Conservation (phyloP, 2,329 filamentous ascomycete genomes). For the Epichloe gansuensis region DNA sequence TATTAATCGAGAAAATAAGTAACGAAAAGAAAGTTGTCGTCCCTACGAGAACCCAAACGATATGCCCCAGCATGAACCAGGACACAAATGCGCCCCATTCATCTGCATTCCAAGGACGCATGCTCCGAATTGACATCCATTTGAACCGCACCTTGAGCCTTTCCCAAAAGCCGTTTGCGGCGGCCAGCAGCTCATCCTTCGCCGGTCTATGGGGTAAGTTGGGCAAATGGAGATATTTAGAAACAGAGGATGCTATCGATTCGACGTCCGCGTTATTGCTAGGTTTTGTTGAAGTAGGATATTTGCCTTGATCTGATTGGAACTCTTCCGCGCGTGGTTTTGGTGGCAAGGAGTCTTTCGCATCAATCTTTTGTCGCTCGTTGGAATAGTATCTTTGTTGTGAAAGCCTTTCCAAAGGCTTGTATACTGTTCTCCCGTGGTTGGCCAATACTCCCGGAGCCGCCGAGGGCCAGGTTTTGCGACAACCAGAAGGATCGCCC, state of each 20-base stretch:
- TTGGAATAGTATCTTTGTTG: not conserved
- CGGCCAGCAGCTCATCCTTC: slow-evolving; percentile 84
- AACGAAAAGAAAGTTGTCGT: slow-evolving; percentile 96
- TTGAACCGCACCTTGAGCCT: slow-evolving; percentile 87
- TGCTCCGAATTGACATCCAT: slow-evolving; percentile 92
- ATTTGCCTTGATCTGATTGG: not conserved
- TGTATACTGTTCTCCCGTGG: not conserved
- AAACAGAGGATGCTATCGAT: slow-evolving; percentile 38
- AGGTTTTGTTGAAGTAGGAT: slow-evolving; percentile 5
- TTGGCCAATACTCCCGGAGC: not conserved
- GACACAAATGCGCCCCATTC: slow-evolving; percentile 92
- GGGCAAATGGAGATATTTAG: slow-evolving; percentile 47
- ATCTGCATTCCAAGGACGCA: slow-evolving; percentile 86
- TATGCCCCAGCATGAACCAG: slow-evolving; percentile 86
- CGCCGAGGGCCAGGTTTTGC: not conserved
- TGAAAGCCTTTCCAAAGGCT: not conserved
- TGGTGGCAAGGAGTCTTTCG: not conserved
- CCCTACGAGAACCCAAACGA: slow-evolving; percentile 91
- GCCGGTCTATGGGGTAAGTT: slow-evolving; percentile 79
- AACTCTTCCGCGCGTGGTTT: not conserved
- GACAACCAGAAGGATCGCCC: not conserved
- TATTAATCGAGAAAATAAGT: slow-evolving; percentile 84
- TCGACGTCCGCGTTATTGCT: slow-evolving; percentile 17
- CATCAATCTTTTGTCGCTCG: not conserved
- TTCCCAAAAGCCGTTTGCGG: slow-evolving; percentile 87